Conservation (phyloP, 305 asterid genomes). For the Fraxinus ornus region DNA sequence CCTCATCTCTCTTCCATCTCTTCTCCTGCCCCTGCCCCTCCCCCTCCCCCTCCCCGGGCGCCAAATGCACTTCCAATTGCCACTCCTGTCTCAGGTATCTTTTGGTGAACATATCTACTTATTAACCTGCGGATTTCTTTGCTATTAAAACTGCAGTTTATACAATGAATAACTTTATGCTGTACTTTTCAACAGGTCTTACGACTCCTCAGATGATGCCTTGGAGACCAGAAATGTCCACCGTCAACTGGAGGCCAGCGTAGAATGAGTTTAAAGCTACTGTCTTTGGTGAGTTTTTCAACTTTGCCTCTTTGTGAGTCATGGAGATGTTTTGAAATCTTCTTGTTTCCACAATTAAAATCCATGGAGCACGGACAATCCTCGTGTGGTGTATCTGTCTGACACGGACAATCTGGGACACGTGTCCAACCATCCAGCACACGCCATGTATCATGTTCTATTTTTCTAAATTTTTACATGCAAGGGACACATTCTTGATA, state of each 20-base stretch:
- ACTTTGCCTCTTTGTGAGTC: background rate
- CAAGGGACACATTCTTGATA: background rate
- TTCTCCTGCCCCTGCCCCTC: slow-evolving; percentile 15
- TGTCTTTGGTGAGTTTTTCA: slow-evolving; percentile 36
- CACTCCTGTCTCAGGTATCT: slow-evolving; percentile 54
- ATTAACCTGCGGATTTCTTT: background rate
- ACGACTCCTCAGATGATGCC: slow-evolving; percentile 48
- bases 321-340: background rate
- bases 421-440: background rate
- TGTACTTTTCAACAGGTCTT: slow-evolving; percentile 46
- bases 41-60: slow-evolving; percentile 34
- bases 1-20: no score
- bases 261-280: slow-evolving; percentile 30
- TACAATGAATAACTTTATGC: slow-evolving; percentile 5
- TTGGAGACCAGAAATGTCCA: slow-evolving; percentile 60
- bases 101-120: slow-evolving; percentile 14
- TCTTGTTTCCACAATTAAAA: background rate
- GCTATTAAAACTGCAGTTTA: background rate
- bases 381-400: background rate
- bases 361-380: background rate
- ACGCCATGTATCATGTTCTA: background rate
- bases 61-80: slow-evolving; percentile 48
- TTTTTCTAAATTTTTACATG: background rate
- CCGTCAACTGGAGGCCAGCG: slow-evolving; percentile 68
- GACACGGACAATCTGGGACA: background rate